Percentiles rank a stretch among this genome's conserved stretches.
Conservation (phyloP, 208 protist species). For the Vickermania spadyakhi region DNA sequence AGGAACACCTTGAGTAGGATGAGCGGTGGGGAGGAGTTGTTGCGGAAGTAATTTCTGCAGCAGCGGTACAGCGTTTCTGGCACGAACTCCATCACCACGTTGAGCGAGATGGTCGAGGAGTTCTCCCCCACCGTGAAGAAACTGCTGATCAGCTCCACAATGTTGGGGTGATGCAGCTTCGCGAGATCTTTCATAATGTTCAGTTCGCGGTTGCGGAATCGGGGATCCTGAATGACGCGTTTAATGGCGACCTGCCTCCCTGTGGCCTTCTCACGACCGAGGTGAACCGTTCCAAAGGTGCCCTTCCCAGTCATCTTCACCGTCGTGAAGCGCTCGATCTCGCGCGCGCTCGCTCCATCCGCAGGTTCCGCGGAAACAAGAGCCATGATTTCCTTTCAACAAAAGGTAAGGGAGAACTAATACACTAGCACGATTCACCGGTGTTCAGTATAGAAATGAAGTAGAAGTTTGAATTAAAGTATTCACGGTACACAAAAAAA, state of each 20-base stretch:
- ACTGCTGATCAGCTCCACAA: constrained; percentile 92
- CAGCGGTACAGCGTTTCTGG: constrained; percentile 97
- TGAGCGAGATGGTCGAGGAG: constrained; percentile 90
- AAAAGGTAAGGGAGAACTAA: no score
- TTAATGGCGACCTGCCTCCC: constrained; percentile 75
- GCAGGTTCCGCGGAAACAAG: constrained; percentile 50
- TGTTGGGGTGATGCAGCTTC: constrained; percentile 89
- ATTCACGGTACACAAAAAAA: no score
- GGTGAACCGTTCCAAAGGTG: constrained; percentile 95
- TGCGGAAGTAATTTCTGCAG: constrained; percentile 91
- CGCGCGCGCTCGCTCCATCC: constrained; percentile 54
- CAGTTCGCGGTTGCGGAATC: constrained; percentile 97
- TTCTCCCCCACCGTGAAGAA: constrained; percentile 95
- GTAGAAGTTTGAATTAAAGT: no score
- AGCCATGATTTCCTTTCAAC: no score
- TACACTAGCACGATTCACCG: no score
- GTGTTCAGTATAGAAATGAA: no score
- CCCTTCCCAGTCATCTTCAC: constrained; percentile 94
- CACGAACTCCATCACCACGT: constrained; percentile 99
- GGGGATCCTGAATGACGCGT: constrained; percentile 94
- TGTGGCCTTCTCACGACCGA: constrained; percentile 74
- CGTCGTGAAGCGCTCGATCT: constrained; percentile 85
- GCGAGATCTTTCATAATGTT: constrained; percentile 89
- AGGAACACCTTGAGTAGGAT: constrained; percentile 81
- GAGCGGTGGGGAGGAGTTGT: constrained; percentile 53